Percentiles rank a stretch among this genome's conserved stretches.
Conservation (phyloP, 73 alveolate species). For the Paramecium tetraurelia region DNA sequence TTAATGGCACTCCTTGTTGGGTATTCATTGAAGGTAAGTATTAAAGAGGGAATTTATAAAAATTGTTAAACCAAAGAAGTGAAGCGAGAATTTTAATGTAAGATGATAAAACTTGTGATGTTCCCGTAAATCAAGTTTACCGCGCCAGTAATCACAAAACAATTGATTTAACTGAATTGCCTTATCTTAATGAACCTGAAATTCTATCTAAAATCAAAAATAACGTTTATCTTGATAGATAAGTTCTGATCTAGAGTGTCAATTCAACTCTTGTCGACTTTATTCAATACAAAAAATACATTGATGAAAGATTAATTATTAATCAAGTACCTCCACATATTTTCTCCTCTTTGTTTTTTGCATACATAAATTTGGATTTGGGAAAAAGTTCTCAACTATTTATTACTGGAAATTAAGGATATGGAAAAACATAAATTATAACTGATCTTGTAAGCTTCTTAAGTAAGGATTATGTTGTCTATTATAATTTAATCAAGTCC, state of each 20-base stretch:
- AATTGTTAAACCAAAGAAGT: background rate
- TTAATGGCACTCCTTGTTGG: background rate
- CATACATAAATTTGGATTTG: background rate
- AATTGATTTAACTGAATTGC: constrained; percentile 1
- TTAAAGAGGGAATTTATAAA: background rate
- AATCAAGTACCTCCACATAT: background rate
- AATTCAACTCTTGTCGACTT: background rate
- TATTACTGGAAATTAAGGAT: constrained; percentile 16
- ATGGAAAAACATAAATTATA: background rate
- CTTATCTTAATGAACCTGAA: constrained; percentile 21
- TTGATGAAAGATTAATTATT: background rate
- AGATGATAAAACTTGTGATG: background rate
- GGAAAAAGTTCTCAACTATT: background rate
- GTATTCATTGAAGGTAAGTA: background rate
- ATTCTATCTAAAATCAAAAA: background rate
- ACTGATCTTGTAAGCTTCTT: background rate
- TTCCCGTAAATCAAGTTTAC: background rate
- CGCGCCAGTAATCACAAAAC: background rate
- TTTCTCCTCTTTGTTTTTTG: background rate
- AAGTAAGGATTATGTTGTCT: background rate
- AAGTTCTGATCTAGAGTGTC: background rate
- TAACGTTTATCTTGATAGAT: constrained; percentile 1
- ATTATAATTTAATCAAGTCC: background rate
- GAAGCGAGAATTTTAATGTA: background rate
- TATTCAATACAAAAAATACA: background rate